Evolutionary conservation across 108 stramenopile genomes (phyloP).

Genomic region (Mediolabrus comicus): DNA sequence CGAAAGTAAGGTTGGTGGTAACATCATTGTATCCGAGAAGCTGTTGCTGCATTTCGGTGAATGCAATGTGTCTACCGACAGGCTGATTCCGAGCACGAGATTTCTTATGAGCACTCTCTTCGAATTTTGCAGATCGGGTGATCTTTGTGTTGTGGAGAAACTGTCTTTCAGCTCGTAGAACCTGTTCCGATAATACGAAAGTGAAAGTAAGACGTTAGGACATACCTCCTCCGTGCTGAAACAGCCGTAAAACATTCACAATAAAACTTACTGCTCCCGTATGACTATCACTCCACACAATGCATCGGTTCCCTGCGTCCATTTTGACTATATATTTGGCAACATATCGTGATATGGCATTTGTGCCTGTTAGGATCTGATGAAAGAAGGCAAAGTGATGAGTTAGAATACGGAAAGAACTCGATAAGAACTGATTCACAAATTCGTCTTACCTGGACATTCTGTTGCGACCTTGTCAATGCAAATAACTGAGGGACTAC

Average conservation of each 20-base stretch:
- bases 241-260: too few relatives aligned
- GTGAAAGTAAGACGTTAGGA: too few relatives aligned
- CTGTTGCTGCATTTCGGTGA: slow-evolving; percentile 4
- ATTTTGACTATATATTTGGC: slow-evolving; percentile 9
- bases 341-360: slow-evolving; percentile 4
- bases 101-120: background rate
- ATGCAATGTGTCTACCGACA: background rate
- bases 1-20: slow-evolving; percentile 6
- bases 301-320: background rate
- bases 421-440: too few relatives aligned
- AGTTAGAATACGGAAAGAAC: too few relatives aligned
- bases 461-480: background rate
- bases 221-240: too few relatives aligned
- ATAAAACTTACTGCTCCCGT: background rate
- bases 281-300: background rate
- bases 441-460: too few relatives aligned
- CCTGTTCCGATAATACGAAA: too few relatives aligned
- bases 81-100: background rate
- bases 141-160: slow-evolving; percentile 21
- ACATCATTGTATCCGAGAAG: slow-evolving; percentile 12
- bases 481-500: slow-evolving; percentile 1
- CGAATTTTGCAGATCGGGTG: background rate
- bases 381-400: too few relatives aligned
- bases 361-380: background rate
- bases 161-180: background rate